These are phyloP conservation scores for Populus simonii DNA, from an alignment of 345 rosid genomes.

Conservation along the genomic window DNA sequence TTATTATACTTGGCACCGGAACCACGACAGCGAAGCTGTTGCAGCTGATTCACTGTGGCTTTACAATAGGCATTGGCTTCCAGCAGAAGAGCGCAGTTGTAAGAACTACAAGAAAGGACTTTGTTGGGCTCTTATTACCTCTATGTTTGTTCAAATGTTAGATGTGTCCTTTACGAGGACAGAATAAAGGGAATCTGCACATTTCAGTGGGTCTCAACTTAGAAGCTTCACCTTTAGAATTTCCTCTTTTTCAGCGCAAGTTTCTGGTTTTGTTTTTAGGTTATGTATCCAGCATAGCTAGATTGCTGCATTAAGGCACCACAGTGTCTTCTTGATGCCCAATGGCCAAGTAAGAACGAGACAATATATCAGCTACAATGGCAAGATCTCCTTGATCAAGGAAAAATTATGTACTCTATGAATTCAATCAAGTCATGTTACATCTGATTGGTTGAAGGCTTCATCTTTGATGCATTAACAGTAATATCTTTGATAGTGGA, in stretches of 20 bases:
- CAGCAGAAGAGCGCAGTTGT: conserved; percentile 21
- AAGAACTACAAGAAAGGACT: background rate
- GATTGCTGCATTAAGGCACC: too few species aligned
- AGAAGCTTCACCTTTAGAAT: background rate
- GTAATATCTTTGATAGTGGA: too few species aligned
- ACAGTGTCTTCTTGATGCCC: too few species aligned
- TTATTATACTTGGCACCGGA: conserved; percentile 36
- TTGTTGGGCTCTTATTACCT: background rate
- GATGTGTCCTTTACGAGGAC: background rate
- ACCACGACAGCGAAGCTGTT: conserved; percentile 29
- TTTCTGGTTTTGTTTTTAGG: too few species aligned
- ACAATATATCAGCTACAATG: too few species aligned
- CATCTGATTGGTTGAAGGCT: too few species aligned
- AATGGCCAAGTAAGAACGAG: too few species aligned
- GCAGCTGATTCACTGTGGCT: conserved; percentile 37
- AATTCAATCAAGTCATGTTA: too few species aligned
- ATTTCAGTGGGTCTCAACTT: background rate
- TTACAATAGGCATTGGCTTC: conserved; percentile 27
- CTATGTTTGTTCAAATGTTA: background rate
- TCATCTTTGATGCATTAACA: too few species aligned
- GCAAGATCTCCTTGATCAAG: too few species aligned
- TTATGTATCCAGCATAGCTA: too few species aligned
- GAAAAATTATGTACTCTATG: too few species aligned
- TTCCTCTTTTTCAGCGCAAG: background rate
- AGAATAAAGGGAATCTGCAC: background rate